Evolutionary conservation across 441 rosid species (phyloP), one percentile per base, ranked within the genome.

Genomic region (Arabidopsis lyrata): DNA sequence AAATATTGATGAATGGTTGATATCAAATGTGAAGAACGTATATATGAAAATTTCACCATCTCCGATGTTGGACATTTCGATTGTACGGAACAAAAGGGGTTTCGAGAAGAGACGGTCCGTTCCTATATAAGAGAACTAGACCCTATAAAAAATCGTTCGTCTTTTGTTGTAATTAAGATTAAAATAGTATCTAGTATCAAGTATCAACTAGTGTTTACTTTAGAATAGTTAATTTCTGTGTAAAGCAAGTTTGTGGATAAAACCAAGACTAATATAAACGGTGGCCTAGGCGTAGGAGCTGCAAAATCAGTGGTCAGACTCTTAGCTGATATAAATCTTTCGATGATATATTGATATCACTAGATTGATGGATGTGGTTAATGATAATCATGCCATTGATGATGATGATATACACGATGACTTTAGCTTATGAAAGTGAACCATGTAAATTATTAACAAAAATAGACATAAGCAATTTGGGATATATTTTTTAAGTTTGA

Each of bases 201-300:
- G 27, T 24, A 24, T 34, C 42, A 11, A 16, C 9, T 34, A 20
- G 18, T 45, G 13, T 18, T 35, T 48, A 31, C 68, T 71, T 74
- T 74, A 58, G 20, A 50, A 49, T 59, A 39, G 62, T 74, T 74
- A 74, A 49, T 58, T 6, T 29, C 53, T 38, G 16, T 18, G 45
- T 58, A 58, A 74, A 74, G 72, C 54, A 66, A 66, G 54, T 24
- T 48, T 74, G 61, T 74, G 67, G 72, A 57, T 66, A 74, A 38
- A 29, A 39, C 8, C 45, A 50, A 59, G 45, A 27, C 20, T 66
- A 66, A 74, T 42, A 59, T 74, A 73, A 58, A 74, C 27, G 11
- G 16, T 11, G 27, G 52, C 49, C 52, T 74, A 66, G 45, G 61
- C 36, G 4, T 58, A 74, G 45, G 72, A 66, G 72, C 53, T 47